A percentile compares a stretch with the other conserved stretches of the same genome.
Conservation (phyloP, 768 basidiomycete genomes). For the Termitomyces sp. region DNA sequence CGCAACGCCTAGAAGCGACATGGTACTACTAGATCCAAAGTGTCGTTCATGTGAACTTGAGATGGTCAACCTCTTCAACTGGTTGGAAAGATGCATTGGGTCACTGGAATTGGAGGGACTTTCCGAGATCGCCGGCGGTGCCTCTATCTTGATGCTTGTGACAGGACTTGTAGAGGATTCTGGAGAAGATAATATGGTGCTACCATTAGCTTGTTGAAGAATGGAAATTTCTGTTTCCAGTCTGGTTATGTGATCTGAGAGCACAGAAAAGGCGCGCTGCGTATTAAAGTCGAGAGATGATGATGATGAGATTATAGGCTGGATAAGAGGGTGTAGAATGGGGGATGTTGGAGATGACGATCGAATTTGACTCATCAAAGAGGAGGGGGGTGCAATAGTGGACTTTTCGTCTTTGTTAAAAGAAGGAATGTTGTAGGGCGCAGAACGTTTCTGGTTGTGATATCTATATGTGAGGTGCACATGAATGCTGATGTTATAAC, state of each 20-base stretch:
- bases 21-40: slow-evolving; percentile 16
- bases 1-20: slow-evolving; percentile 17
- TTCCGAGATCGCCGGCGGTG: background rate
- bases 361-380: background rate
- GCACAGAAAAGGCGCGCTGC: slow-evolving; percentile 7
- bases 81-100: slow-evolving; percentile 9
- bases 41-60: slow-evolving; percentile 10
- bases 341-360: background rate
- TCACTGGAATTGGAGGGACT: slow-evolving; percentile 1
- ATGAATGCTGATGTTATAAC: background rate
- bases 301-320: slow-evolving; percentile 10
- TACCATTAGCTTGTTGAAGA: slow-evolving; percentile 3
- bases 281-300: slow-evolving; percentile 4
- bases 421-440: background rate
- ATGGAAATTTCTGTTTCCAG: slow-evolving; percentile 15
- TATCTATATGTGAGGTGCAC: background rate
- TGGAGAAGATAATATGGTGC: background rate
- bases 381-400: background rate
- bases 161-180: slow-evolving; percentile 2
- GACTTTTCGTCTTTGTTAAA: background rate
- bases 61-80: slow-evolving; percentile 14
- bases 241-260: slow-evolving; percentile 12
- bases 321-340: slow-evolving; percentile 10
- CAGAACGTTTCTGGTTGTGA: slow-evolving; percentile 22
- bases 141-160: background rate